phyloP scores from a whole-genome alignment of 163 green algal genomes.

The Volvox carteri region DNA sequence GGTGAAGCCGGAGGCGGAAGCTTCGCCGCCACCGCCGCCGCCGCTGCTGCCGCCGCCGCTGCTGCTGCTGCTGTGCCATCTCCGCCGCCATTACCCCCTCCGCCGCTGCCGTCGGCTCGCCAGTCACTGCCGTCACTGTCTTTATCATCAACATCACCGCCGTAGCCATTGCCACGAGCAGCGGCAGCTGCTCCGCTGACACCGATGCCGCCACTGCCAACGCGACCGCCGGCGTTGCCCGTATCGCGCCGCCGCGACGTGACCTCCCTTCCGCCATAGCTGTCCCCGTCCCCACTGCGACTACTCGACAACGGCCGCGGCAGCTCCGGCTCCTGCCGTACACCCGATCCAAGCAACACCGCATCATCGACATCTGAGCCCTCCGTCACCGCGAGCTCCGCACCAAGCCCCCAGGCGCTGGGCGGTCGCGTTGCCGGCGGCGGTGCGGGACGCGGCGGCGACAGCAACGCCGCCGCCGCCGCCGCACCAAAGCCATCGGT shows the following conservation, averaged over 20 bases:
- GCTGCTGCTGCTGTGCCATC: neutral
- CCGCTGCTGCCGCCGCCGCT: neutral
- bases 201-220: no score
- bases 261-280: no score
- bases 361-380: neutral
- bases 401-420: neutral
- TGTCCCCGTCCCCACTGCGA: no score
- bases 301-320: neutral
- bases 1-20: neutral
- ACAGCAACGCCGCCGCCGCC: neutral
- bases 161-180: no score
- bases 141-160: no score
- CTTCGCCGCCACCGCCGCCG: neutral
- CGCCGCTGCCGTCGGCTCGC: neutral
- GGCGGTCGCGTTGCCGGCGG: neutral
- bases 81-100: neutral
- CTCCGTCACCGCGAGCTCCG: neutral
- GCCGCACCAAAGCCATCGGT: neutral
- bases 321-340: neutral
- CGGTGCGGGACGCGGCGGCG: neutral
- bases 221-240: no score
- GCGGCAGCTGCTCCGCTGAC: neutral
- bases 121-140: no score
- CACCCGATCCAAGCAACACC: neutral
- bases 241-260: no score